phyloP scores from a whole-genome alignment of 192 early-diverging fungal genomes.

The Chytriomyces confervae region DNA sequence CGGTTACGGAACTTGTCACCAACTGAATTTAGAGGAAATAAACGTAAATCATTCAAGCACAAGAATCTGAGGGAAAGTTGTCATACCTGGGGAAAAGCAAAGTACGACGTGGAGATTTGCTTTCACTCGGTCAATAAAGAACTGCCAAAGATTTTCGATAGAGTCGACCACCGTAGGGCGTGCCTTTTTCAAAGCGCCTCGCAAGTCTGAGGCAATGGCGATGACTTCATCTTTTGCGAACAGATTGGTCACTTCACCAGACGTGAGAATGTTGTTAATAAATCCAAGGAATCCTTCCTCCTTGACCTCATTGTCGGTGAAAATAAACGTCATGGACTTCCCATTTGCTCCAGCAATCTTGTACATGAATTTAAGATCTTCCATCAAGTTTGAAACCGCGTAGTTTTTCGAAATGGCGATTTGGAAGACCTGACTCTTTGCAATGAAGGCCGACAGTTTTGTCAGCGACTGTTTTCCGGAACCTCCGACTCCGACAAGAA shows the following conservation, averaged over 20 bases:
- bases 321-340: slow-evolving; percentile 66
- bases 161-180: slow-evolving; percentile 64
- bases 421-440: slow-evolving; percentile 68
- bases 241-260: slow-evolving; percentile 68
- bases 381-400: slow-evolving; percentile 64
- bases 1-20: slow-evolving; percentile 72
- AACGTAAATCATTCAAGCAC: slow-evolving; percentile 62
- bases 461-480: slow-evolving; percentile 71
- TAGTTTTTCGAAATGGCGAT: slow-evolving; percentile 71
- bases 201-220: slow-evolving; percentile 59
- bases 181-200: slow-evolving; percentile 63
- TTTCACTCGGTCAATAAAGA: slow-evolving; percentile 73
- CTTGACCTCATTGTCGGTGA: slow-evolving; percentile 72
- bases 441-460: slow-evolving; percentile 68
- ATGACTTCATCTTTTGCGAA: slow-evolving; percentile 73
- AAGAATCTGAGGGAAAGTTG: slow-evolving; percentile 68
- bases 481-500: slow-evolving; percentile 71
- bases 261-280: slow-evolving; percentile 71
- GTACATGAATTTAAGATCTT: slow-evolving; percentile 73
- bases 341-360: slow-evolving; percentile 66
- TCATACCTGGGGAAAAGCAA: slow-evolving; percentile 69
- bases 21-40: slow-evolving; percentile 39
- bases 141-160: slow-evolving; percentile 70
- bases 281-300: slow-evolving; percentile 69
- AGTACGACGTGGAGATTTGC: slow-evolving; percentile 69